A percentile compares a stretch with the other conserved stretches of the same genome.
phyloP scores from a whole-genome alignment of 495 filamentous ascomycete species.

The Pseudomonodictys pantanalensis region DNA sequence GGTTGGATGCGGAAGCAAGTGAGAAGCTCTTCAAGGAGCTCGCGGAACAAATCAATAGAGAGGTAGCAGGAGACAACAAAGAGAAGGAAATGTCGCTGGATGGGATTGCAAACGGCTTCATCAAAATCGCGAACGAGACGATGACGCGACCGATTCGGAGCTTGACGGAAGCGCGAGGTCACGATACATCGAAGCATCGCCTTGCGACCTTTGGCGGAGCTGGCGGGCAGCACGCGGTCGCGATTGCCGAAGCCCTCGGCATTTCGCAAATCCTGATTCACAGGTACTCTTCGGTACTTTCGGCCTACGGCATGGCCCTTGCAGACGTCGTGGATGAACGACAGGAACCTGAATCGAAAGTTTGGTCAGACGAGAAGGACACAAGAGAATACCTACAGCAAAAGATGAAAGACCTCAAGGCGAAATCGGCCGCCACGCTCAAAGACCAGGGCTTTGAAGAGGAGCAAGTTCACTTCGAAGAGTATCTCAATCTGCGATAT shows the following conservation, averaged over 20 bases:
- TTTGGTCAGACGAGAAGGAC: slow-evolving; percentile 61
- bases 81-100: slow-evolving; percentile 75
- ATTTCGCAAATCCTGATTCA: slow-evolving; percentile 87
- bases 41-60: slow-evolving; percentile 71
- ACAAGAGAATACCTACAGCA: slow-evolving; percentile 40
- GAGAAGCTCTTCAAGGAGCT: slow-evolving; percentile 73
- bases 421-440: slow-evolving; percentile 62
- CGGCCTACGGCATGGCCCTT: slow-evolving; percentile 94
- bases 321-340: slow-evolving; percentile 93
- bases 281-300: slow-evolving; percentile 89
- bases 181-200: slow-evolving; percentile 85
- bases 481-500: slow-evolving; percentile 88
- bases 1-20: slow-evolving; percentile 74
- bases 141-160: slow-evolving; percentile 93
- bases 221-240: slow-evolving; percentile 92
- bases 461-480: slow-evolving; percentile 71
- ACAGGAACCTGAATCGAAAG: slow-evolving; percentile 84
- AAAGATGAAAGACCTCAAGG: slow-evolving; percentile 63
- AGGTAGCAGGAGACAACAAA: slow-evolving; percentile 48
- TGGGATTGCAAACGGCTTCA: slow-evolving; percentile 86
- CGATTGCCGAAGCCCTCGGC: slow-evolving; percentile 87
- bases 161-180: slow-evolving; percentile 88
- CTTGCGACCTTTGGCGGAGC: slow-evolving; percentile 93
- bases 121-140: slow-evolving; percentile 91
- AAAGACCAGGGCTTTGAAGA: slow-evolving; percentile 72